These are phyloP conservation scores for Aaosphaeria pasadenensis DNA, from an alignment of 2,329 filamentous ascomycete genomes.

Conservation along the genomic window DNA sequence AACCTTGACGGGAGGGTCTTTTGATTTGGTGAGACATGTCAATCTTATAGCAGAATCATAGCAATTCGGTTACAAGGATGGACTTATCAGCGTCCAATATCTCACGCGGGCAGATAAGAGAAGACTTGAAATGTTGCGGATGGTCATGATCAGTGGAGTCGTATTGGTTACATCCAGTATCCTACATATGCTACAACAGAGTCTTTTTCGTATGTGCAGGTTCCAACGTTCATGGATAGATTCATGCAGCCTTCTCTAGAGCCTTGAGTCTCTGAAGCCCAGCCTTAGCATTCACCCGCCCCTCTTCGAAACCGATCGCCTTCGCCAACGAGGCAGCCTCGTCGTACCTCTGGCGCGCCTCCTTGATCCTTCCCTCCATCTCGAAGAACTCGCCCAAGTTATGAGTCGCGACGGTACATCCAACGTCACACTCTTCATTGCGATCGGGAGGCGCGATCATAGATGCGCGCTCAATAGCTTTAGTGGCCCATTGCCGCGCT, in stretches of 20 bases:
- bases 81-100: too few relatives aligned
- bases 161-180: too few relatives aligned
- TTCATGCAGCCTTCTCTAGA: not conserved
- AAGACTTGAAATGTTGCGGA: too few relatives aligned
- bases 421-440: slow-evolving; percentile 77
- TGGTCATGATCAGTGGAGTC: too few relatives aligned
- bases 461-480: slow-evolving; percentile 66
- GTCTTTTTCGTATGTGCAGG: too few relatives aligned
- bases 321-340: slow-evolving; percentile 63
- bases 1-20: too few relatives aligned
- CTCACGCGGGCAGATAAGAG: too few relatives aligned
- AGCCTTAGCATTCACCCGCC: slow-evolving; percentile 39
- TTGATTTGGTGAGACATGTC: too few relatives aligned
- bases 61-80: too few relatives aligned
- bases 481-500: slow-evolving; percentile 74
- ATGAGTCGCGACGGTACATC: slow-evolving; percentile 79
- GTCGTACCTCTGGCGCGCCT: slow-evolving; percentile 66
- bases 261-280: slow-evolving; percentile 36
- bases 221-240: too few relatives aligned
- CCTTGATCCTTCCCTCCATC: slow-evolving; percentile 63
- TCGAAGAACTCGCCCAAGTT: slow-evolving; percentile 83
- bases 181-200: too few relatives aligned
- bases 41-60: too few relatives aligned
- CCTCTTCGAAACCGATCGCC: slow-evolving; percentile 47
- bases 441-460: slow-evolving; percentile 64